Evolutionary conservation across 768 basidiomycete species (phyloP).

Genomic region (Leccinum incarnatum): DNA sequence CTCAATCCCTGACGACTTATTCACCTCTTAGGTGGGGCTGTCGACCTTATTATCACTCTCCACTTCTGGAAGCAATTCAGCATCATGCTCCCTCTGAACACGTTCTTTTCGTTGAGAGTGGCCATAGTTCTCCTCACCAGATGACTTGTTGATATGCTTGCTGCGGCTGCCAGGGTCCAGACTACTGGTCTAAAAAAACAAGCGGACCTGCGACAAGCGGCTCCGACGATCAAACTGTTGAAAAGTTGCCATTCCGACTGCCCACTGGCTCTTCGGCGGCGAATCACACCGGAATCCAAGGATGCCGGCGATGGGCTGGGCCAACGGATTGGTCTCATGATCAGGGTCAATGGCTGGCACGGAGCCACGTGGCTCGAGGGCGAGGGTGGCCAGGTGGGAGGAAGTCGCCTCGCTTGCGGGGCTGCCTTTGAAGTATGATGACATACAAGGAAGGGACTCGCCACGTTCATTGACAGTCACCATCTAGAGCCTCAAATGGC

Average conservation of each 20-base stretch:
- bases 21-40: background rate
- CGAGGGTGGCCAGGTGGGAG: conserved; percentile 5
- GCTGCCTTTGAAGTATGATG: conserved; percentile 39
- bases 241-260: conserved; percentile 29
- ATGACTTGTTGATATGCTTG: background rate
- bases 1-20: background rate
- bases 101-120: background rate
- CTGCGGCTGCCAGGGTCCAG: too few species aligned
- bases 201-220: background rate
- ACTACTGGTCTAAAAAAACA: background rate
- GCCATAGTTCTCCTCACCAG: background rate
- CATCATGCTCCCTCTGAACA: conserved; percentile 10
- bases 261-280: conserved; percentile 38
- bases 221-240: background rate
- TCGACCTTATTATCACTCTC: background rate
- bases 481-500: background rate
- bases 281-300: conserved; percentile 31
- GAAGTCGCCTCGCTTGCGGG: conserved; percentile 41
- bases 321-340: conserved; percentile 36
- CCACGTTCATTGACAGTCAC: background rate
- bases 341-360: background rate
- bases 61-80: conserved; percentile 9
- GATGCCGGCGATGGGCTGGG: conserved; percentile 43
- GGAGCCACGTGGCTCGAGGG: background rate
- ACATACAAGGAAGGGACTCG: background rate